Evolutionary conservation across 2,329 filamentous ascomycete species (phyloP).

Genomic region (Fonsecaea pedrosoi): DNA sequence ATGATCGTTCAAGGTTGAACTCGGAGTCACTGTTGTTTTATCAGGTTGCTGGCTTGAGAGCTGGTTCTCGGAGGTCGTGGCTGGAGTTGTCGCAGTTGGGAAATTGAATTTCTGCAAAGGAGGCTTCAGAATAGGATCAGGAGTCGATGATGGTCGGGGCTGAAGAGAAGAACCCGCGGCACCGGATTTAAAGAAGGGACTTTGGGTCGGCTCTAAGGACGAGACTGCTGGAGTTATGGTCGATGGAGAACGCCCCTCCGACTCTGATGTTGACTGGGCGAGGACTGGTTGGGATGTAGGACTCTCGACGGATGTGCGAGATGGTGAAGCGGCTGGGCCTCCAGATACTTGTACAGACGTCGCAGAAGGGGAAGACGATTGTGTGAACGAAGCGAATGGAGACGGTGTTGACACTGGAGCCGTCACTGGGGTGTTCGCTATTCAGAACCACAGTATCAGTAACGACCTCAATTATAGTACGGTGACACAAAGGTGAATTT

Average conservation of each 20-base stretch:
- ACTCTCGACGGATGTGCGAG: neutral
- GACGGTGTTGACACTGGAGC: constrained; percentile 9
- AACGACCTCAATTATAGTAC: neutral
- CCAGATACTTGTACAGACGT: neutral
- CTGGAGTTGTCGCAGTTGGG: neutral
- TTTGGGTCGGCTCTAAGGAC: neutral
- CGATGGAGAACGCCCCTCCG: neutral
- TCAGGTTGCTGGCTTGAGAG: neutral
- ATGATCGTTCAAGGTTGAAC: constrained; percentile 4
- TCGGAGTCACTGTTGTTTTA: constrained; percentile 1
- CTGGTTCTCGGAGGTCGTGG: neutral
- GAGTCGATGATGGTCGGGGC: neutral
- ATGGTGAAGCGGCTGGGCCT: neutral
- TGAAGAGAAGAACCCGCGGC: neutral
- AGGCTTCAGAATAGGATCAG: constrained; percentile 10
- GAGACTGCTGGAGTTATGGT: constrained; percentile 8
- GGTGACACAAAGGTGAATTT: neutral
- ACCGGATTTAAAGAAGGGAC: constrained; percentile 10
- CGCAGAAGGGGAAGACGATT: neutral
- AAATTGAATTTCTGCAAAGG: constrained; percentile 8
- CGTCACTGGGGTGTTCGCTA: neutral
- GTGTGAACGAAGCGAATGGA: constrained; percentile 9
- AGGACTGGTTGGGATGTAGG: neutral
- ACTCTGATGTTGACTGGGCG: neutral
- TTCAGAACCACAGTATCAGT: neutral